phyloP scores from a whole-genome alignment of 768 basidiomycete species.

The Terana coerulea region DNA sequence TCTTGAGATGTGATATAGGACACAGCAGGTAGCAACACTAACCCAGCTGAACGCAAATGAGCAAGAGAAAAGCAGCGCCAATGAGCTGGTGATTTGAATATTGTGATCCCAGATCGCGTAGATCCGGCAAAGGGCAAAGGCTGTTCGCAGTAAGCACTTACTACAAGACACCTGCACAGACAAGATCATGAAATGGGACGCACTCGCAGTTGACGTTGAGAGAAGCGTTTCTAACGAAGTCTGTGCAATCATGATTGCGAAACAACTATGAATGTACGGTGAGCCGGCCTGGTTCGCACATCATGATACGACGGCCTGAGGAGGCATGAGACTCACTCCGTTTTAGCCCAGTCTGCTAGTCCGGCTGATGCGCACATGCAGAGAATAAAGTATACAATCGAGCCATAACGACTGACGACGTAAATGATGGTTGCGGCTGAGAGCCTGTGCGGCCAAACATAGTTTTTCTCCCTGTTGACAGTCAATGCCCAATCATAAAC shows the following conservation, averaged over 20 bases:
- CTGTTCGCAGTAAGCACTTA: background rate
- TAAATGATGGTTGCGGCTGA: background rate
- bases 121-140: background rate
- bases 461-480: background rate
- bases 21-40: background rate
- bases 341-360: background rate
- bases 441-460: background rate
- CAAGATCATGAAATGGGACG: background rate
- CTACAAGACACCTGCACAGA: background rate
- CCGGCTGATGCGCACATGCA: background rate
- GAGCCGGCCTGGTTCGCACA: background rate
- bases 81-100: background rate
- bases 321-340: background rate
- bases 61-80: background rate
- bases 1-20: background rate
- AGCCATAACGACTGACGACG: background rate
- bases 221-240: background rate
- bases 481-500: conserved; percentile 4
- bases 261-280: background rate
- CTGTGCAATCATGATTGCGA: background rate
- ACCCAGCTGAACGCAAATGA: background rate
- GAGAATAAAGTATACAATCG: background rate
- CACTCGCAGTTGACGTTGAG: background rate
- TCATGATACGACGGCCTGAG: background rate
- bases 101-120: background rate